Evolutionary conservation across 2,329 filamentous ascomycete species (phyloP).

Genomic region (Calonectria multiphialidica): DNA sequence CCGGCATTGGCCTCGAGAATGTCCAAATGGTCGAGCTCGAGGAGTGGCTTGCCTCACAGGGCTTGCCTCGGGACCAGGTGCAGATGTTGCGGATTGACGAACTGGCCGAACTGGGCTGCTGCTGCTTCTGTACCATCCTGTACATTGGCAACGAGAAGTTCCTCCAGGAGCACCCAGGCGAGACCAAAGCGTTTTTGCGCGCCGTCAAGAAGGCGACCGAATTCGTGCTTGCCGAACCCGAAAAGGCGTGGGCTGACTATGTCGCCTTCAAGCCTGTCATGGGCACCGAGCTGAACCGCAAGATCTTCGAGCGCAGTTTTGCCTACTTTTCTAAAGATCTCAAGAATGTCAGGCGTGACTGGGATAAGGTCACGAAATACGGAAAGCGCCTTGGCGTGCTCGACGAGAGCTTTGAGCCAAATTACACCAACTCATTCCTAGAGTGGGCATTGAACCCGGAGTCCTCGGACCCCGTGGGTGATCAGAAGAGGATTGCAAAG

Average conservation of each 20-base stretch:
- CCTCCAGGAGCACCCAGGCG: conserved; percentile 73
- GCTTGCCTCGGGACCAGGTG: conserved; percentile 74
- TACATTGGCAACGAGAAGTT: conserved; percentile 85
- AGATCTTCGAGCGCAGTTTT: conserved; percentile 84
- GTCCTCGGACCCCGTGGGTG: conserved; percentile 74
- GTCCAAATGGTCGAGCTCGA: conserved; percentile 87
- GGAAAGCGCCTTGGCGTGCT: conserved; percentile 80
- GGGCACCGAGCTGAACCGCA: conserved; percentile 76
- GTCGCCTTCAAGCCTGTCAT: conserved; percentile 79
- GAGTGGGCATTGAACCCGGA: conserved; percentile 75
- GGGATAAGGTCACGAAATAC: conserved; percentile 82
- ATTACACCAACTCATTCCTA: conserved; percentile 81
- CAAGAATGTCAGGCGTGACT: conserved; percentile 81
- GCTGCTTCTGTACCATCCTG: conserved; percentile 86
- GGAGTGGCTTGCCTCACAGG: conserved; percentile 77
- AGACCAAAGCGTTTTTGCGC: conserved; percentile 75
- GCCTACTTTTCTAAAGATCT: conserved; percentile 82
- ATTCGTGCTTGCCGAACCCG: conserved; percentile 74
- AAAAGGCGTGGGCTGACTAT: conserved; percentile 75
- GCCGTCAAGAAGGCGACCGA: conserved; percentile 83
- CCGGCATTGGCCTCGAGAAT: conserved; percentile 82
- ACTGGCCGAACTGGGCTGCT: conserved; percentile 83
- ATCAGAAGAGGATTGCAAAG: conserved; percentile 80
- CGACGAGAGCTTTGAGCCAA: conserved; percentile 72
- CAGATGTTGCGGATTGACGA: conserved; percentile 87